Conservation (phyloP, 1,284 basidiomycete species). For the Spongiforma sp. region DNA sequence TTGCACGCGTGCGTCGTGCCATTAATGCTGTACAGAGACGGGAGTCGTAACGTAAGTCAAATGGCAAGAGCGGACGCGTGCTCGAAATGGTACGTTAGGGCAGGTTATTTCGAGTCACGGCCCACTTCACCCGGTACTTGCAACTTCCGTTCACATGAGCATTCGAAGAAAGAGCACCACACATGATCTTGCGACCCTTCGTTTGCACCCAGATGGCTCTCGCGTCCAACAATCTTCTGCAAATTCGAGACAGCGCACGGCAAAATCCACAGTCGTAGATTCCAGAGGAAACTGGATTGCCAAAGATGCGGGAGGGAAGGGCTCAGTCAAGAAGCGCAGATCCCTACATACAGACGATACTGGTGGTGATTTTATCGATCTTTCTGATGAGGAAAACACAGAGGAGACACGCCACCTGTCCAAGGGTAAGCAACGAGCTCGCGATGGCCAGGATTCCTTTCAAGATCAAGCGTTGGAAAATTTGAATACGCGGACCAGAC, state of each 20-base stretch:
- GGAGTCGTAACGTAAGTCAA: background rate
- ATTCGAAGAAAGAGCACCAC: slow-evolving; percentile 56
- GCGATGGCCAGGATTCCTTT: slow-evolving; percentile 8
- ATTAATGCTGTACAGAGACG: slow-evolving; percentile 16
- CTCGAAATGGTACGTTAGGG: slow-evolving; percentile 22
- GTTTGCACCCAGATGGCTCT: slow-evolving; percentile 62
- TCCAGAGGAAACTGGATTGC: slow-evolving; percentile 41
- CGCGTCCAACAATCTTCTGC: slow-evolving; percentile 52
- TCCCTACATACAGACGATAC: slow-evolving; percentile 23
- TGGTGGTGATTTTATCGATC: slow-evolving; percentile 27
- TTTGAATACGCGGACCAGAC: slow-evolving; percentile 38
- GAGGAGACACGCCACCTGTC: slow-evolving; percentile 5
- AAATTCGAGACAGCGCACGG: slow-evolving; percentile 36
- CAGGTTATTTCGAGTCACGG: slow-evolving; percentile 23
- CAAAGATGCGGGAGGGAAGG: slow-evolving; percentile 46
- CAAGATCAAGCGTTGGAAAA: slow-evolving; percentile 15
- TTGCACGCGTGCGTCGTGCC: slow-evolving; percentile 33
- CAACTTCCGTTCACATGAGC: slow-evolving; percentile 37
- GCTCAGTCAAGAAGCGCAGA: slow-evolving; percentile 37
- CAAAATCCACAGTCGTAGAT: slow-evolving; percentile 36
- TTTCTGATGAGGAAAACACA: slow-evolving; percentile 19
- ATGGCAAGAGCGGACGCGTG: slow-evolving; percentile 25
- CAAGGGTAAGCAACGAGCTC: slow-evolving; percentile 34
- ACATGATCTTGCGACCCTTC: slow-evolving; percentile 62
- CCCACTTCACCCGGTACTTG: background rate